A percentile compares a stretch with the other conserved stretches of the same genome.
phyloP scores from a whole-genome alignment of 257 asterid species.

The Lycium ferocissimum region DNA sequence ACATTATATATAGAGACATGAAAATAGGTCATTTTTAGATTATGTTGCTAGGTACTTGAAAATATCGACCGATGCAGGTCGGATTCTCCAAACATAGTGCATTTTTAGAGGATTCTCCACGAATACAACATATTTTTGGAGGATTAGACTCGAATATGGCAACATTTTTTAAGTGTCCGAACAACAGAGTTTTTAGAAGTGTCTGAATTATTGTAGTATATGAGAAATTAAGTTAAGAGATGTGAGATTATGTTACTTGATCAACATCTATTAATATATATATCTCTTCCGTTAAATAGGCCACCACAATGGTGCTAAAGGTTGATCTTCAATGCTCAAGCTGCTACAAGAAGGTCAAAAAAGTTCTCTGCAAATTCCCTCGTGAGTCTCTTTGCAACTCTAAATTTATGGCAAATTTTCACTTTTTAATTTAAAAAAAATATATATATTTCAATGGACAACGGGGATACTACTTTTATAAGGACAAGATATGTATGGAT shows the following conservation, averaged over 20 bases:
- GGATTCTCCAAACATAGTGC: neutral
- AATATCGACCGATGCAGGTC: neutral
- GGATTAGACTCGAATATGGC: neutral
- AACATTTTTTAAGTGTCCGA: neutral
- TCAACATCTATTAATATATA: neutral
- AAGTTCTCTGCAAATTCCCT: conserved; percentile 81
- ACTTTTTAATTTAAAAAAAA: too few relatives aligned
- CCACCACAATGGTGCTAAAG: conserved; percentile 65
- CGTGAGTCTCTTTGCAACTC: conserved; percentile 52
- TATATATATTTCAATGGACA: neutral
- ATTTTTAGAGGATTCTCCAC: too few relatives aligned
- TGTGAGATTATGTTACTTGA: neutral
- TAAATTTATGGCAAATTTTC: neutral
- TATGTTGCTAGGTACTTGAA: neutral
- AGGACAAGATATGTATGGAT: neutral
- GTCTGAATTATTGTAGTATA: neutral
- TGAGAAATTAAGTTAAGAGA: neutral
- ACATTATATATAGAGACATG: too few relatives aligned
- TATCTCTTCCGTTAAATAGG: conserved; percentile 43
- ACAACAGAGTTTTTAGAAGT: neutral
- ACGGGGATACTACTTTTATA: neutral
- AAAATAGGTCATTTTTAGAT: conserved; percentile 27
- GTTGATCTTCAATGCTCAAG: conserved; percentile 84
- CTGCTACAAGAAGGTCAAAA: conserved; percentile 91
- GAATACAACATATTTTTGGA: too few relatives aligned